Evolutionary conservation across 1,139 yeast species (phyloP).

Genomic region (Yamadazyma dushanensis): DNA sequence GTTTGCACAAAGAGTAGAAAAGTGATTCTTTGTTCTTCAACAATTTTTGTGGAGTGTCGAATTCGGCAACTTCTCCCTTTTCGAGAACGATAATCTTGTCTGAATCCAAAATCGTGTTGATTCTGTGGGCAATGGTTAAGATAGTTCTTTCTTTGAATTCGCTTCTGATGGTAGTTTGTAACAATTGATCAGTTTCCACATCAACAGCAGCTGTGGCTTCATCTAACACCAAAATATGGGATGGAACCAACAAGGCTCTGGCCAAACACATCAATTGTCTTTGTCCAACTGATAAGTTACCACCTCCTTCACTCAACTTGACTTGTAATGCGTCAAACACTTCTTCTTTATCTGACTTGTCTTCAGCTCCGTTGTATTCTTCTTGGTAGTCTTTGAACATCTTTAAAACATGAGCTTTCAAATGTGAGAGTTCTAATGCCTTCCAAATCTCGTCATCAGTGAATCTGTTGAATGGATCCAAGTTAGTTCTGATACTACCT

Average conservation of each 20-base stretch:
- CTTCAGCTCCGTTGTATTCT: slow-evolving; percentile 22
- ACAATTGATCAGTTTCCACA: slow-evolving; percentile 85
- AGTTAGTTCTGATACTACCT: slow-evolving; percentile 83
- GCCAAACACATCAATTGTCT: slow-evolving; percentile 91
- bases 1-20: slow-evolving; percentile 76
- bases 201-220: slow-evolving; percentile 99
- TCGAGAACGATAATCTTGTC: slow-evolving; percentile 87
- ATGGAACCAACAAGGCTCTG: slow-evolving; percentile 77
- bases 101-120: slow-evolving; percentile 89
- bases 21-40: slow-evolving; percentile 66
- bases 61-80: slow-evolving; percentile 82
- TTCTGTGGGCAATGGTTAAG: slow-evolving; percentile 91
- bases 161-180: slow-evolving; percentile 82
- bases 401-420: slow-evolving; percentile 66
- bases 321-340: slow-evolving; percentile 51
- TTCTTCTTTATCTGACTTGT: slow-evolving; percentile 11
- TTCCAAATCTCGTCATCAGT: slow-evolving; percentile 83
- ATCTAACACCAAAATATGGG: slow-evolving; percentile 79
- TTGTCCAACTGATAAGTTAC: slow-evolving; percentile 88
- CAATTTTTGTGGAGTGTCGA: slow-evolving; percentile 74
- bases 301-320: slow-evolving; percentile 75
- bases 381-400: slow-evolving; percentile 49
- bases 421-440: slow-evolving; percentile 81
- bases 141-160: slow-evolving; percentile 89
- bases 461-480: slow-evolving; percentile 76